These are phyloP conservation scores for Colletotrichum cereale DNA, from an alignment of 2,329 filamentous ascomycete genomes.

Conservation along the genomic window DNA sequence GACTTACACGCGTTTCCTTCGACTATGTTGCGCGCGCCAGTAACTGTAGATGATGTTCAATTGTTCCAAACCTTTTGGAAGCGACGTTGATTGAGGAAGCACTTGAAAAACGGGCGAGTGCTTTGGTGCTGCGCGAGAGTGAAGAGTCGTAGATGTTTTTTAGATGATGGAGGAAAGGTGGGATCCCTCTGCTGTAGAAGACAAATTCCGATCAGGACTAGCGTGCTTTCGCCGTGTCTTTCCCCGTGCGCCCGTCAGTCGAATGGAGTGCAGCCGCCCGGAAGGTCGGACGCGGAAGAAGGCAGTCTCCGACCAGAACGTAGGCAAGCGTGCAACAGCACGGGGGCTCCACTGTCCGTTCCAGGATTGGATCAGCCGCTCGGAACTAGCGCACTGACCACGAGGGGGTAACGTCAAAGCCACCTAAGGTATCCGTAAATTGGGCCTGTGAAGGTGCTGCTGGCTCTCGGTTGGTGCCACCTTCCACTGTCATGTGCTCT, in stretches of 20 bases:
- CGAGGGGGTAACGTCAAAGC: constrained; percentile 38
- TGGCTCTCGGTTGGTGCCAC: constrained; percentile 28
- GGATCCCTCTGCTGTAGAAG: constrained; percentile 37
- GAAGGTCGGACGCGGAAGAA: constrained; percentile 16
- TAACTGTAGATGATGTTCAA: constrained; percentile 29
- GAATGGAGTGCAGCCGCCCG: background rate
- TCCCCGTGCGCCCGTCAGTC: constrained; percentile 8
- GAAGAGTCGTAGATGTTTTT: constrained; percentile 38
- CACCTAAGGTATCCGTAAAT: constrained; percentile 18
- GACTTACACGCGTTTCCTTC: constrained; percentile 64
- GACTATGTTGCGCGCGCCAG: constrained; percentile 11
- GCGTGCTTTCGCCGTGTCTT: constrained; percentile 38
- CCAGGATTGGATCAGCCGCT: constrained; percentile 23
- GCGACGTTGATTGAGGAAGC: constrained; percentile 5
- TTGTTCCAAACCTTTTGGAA: constrained; percentile 11
- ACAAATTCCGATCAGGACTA: constrained; percentile 38
- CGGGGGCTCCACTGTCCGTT: constrained; percentile 4
- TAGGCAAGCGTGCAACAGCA: background rate
- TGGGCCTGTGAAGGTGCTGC: constrained; percentile 16
- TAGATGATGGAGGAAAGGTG: constrained; percentile 39
- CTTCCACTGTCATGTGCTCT: constrained; percentile 38
- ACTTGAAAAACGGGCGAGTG: constrained; percentile 2
- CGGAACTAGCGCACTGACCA: constrained; percentile 31
- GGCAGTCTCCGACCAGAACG: background rate
- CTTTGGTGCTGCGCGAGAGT: constrained; percentile 24